Evolutionary conservation across 2,329 filamentous ascomycete species (phyloP).

Genomic region (Phoma sp.): DNA sequence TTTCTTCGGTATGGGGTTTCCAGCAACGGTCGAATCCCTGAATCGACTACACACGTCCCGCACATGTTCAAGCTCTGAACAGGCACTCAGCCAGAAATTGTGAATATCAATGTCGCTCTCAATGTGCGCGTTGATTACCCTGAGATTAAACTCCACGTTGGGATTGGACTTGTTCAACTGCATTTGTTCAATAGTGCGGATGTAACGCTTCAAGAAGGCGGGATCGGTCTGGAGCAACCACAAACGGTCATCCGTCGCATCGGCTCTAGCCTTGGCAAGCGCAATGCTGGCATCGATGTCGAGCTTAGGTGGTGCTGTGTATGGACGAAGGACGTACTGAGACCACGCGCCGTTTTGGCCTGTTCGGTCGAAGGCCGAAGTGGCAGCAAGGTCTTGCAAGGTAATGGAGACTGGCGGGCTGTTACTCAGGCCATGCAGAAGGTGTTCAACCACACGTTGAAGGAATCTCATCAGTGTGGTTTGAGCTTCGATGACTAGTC

Average conservation of each 20-base stretch:
- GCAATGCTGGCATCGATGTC: neutral
- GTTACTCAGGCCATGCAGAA: too few relatives aligned
- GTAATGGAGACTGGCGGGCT: too few relatives aligned
- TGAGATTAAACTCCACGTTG: too few relatives aligned
- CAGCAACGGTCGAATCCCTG: too few relatives aligned
- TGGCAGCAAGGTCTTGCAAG: too few relatives aligned
- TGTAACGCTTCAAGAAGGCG: neutral
- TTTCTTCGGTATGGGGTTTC: neutral
- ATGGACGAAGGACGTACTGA: too few relatives aligned
- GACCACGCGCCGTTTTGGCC: too few relatives aligned
- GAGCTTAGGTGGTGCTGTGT: neutral
- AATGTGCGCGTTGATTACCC: too few relatives aligned
- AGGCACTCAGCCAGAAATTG: neutral
- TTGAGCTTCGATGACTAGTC: neutral
- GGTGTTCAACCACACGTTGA: neutral
- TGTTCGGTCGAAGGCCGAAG: too few relatives aligned
- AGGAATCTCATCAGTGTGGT: neutral
- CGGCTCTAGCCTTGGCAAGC: neutral
- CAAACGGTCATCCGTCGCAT: neutral
- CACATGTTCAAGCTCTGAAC: neutral
- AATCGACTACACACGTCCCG: too few relatives aligned
- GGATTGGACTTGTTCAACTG: too few relatives aligned
- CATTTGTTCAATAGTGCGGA: neutral
- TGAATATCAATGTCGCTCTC: too few relatives aligned
- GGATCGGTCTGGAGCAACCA: neutral